Conservation (phyloP, 2,329 filamentous ascomycete genomes). For the Ophiostoma sp. region DNA sequence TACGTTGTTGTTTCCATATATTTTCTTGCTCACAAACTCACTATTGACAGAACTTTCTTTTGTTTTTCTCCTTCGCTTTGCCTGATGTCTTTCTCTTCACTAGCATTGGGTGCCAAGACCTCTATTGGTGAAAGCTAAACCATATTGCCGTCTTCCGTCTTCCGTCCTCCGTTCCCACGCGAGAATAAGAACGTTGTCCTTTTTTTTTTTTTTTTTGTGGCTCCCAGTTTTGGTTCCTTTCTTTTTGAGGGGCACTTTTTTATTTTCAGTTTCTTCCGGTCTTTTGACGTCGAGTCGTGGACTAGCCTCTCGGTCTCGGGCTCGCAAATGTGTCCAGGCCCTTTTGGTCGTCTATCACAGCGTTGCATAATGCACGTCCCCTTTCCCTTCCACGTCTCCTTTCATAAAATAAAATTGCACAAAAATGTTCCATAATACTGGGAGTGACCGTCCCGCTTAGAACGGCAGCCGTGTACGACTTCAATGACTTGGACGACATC, state of each 20-base stretch:
- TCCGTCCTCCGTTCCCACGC: neutral
- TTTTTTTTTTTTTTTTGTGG: neutral
- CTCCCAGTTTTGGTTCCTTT: neutral
- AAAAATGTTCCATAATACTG: neutral
- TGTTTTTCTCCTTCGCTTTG: neutral
- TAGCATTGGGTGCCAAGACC: neutral
- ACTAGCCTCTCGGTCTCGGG: constrained; percentile 2
- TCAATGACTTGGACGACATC: neutral
- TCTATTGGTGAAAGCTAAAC: neutral
- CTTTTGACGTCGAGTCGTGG: neutral
- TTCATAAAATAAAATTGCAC: neutral
- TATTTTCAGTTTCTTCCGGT: neutral
- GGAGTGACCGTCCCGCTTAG: neutral
- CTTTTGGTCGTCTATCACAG: neutral
- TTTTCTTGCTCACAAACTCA: neutral
- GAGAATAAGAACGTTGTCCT: neutral
- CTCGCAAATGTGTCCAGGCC: neutral
- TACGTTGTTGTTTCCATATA: neutral
- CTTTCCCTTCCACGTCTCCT: neutral
- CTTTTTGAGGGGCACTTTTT: neutral
- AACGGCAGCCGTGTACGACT: neutral
- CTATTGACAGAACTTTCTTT: neutral
- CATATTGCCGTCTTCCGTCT: constrained; percentile 12
- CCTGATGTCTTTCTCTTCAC: neutral
- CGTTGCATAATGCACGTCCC: neutral